These are phyloP conservation scores for Macrolepiota dolichaula DNA, from an alignment of 768 basidiomycete species.

Conservation along the genomic window DNA sequence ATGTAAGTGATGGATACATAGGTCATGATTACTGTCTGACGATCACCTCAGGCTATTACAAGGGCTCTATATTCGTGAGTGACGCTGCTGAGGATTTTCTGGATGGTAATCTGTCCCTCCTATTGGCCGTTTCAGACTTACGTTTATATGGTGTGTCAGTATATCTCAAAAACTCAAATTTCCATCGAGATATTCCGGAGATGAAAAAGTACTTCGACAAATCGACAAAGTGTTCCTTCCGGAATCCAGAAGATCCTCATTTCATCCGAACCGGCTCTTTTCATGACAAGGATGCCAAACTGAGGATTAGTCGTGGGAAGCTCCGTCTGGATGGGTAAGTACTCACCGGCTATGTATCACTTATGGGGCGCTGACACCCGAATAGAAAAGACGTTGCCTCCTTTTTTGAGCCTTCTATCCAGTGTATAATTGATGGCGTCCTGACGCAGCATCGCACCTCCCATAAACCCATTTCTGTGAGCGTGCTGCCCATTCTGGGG, in stretches of 20 bases:
- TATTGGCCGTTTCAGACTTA: neutral
- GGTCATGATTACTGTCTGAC: neutral
- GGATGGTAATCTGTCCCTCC: constrained; percentile 23
- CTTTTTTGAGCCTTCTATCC: constrained; percentile 28
- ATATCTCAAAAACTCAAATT: constrained; percentile 34
- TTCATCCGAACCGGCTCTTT: constrained; percentile 41
- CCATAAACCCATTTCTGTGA: constrained; percentile 22
- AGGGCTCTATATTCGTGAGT: constrained; percentile 47
- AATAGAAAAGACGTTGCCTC: constrained; percentile 16
- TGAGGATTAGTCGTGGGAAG: constrained; percentile 38
- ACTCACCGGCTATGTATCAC: too few species aligned
- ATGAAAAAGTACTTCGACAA: constrained; percentile 40
- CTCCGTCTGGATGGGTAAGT: constrained; percentile 35
- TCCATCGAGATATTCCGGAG: constrained; percentile 30
- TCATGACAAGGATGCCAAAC: constrained; percentile 30
- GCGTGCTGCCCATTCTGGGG: neutral
- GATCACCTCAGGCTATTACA: constrained; percentile 31
- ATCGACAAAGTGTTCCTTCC: constrained; percentile 39
- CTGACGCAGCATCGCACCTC: constrained; percentile 15
- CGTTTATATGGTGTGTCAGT: constrained; percentile 18
- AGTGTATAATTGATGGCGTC: constrained; percentile 25
- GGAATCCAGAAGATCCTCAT: constrained; percentile 28
- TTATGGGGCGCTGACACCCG: neutral
- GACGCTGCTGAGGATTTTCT: constrained; percentile 32
- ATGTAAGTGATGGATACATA: constrained; percentile 23